Percentiles rank a stretch among this genome's conserved stretches.
Conservation (phyloP, 768 basidiomycete genomes). For the Lactarius quietus region DNA sequence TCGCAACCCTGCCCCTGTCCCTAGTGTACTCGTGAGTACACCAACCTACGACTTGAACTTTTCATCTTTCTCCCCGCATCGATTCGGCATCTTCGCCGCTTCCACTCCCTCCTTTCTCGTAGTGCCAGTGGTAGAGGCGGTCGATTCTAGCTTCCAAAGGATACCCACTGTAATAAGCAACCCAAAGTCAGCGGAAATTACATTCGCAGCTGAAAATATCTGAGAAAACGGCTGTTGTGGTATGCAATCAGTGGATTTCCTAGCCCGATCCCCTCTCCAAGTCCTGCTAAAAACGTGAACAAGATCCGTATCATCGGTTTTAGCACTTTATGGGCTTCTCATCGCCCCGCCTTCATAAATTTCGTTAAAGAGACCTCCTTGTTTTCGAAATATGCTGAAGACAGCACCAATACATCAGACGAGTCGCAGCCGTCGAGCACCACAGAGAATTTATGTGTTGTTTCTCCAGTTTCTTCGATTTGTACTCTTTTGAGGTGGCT, state of each 20-base stretch:
- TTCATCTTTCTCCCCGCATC: no score
- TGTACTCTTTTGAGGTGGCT: neutral
- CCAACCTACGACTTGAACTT: no score
- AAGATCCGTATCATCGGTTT: neutral
- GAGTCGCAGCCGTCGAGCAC: neutral
- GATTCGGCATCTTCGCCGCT: no score
- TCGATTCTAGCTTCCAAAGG: no score
- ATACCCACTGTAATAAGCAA: neutral
- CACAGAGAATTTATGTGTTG: neutral
- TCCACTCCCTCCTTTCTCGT: no score
- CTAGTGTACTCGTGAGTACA: no score
- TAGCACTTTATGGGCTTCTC: neutral
- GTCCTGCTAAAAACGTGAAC: neutral
- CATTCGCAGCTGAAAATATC: neutral
- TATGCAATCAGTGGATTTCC: neutral
- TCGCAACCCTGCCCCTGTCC: no score
- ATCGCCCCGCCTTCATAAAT: neutral
- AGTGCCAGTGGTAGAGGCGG: no score
- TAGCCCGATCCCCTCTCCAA: neutral
- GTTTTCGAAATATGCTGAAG: neutral
- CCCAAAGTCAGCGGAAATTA: neutral
- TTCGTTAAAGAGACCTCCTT: neutral
- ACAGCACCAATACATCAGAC: neutral
- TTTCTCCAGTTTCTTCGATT: neutral
- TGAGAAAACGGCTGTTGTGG: no score